Evolutionary conservation across 169 alveolate species (phyloP), one percentile per base, ranked within the genome.

Genomic region (Babesia sp.): DNA sequence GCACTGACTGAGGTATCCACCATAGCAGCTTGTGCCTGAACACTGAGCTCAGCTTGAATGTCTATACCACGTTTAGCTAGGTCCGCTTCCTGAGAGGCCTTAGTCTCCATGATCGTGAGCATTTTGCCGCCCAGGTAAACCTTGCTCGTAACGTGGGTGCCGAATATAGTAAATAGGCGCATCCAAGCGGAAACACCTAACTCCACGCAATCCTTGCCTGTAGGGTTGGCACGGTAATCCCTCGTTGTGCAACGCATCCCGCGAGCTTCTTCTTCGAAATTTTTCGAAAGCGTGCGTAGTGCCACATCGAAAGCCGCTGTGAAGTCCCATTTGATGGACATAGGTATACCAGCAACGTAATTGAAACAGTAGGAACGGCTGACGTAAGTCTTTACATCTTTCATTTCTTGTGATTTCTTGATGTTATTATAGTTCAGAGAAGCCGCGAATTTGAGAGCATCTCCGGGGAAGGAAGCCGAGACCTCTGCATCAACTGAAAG

Each of bases 51-150:
- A 2, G 84, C 89, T 39, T 61, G 50, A 6, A 72, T 73, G 58
- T 81, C 80, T 0, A 81, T 5, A 8, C 84, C 89, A 36, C n/a
- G 53, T 5, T 44, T 31, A 14, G 48, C 20, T 24, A 71, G 60
- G 0, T 50, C 58, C 39, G 71, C 82, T 24, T 71, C 84, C 37
- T 81, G 89, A 48, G 33, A 61, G 29, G 70, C 60, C 11, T 63
- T 72, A 3, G 77, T 53, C 22, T 81, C 89, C 48, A 79, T 45
- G 18, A 58, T 51, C 0, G 76, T 81, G 28, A 71, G 59, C 48
- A 73, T 46, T 51, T 81, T 81, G 16, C 89, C 89, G 22, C 89
- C 89, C 22, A 81, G 48, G 53, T 71, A 81, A 11, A 81, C 71
- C 45, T 66, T 71, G 18, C 73, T 81, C 0, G 84, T 55, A 0